These are phyloP conservation scores for Ricinus communis DNA, from an alignment of 345 rosid species.

Conservation along the genomic window DNA sequence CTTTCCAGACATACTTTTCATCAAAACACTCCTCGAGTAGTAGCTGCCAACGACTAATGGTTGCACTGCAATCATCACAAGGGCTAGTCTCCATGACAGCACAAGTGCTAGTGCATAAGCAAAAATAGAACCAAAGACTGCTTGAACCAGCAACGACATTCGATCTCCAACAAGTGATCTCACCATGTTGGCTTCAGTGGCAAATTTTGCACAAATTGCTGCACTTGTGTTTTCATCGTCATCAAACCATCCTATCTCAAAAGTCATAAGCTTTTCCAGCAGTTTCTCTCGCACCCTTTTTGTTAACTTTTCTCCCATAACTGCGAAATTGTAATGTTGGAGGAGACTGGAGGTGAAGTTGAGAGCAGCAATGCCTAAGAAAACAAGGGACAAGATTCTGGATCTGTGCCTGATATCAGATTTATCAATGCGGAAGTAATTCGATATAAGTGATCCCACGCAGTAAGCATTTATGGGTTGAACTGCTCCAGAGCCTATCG, in stretches of 20 bases:
- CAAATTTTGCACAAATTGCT: conserved; percentile 56
- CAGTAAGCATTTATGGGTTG: conserved; percentile 71
- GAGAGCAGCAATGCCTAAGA: conserved; percentile 53
- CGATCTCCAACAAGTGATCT: conserved; percentile 63
- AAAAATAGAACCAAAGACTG: conserved; percentile 50
- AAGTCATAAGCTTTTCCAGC: conserved; percentile 54
- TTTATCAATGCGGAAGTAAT: conserved; percentile 44
- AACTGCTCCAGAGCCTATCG: conserved; percentile 59
- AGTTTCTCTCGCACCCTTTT: conserved; percentile 56
- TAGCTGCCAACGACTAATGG: conserved; percentile 63
- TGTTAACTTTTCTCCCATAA: conserved; percentile 69
- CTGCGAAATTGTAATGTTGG: conserved; percentile 59
- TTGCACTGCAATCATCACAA: conserved; percentile 61
- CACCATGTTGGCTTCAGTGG: conserved; percentile 60
- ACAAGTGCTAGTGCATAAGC: conserved; percentile 49
- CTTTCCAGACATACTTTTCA: conserved; percentile 60
- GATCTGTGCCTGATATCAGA: conserved; percentile 45
- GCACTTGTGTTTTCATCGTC: conserved; percentile 69
- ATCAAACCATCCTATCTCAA: conserved; percentile 67
- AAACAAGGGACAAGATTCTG: conserved; percentile 43
- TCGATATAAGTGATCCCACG: conserved; percentile 57
- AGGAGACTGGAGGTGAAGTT: conserved; percentile 48
- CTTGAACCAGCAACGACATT: conserved; percentile 58
- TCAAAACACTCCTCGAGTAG: conserved; percentile 46
- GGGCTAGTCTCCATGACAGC: conserved; percentile 57